Evolutionary conservation across 1,284 basidiomycete genomes (phyloP).

Genomic region (Singerocomus inundabilis): DNA sequence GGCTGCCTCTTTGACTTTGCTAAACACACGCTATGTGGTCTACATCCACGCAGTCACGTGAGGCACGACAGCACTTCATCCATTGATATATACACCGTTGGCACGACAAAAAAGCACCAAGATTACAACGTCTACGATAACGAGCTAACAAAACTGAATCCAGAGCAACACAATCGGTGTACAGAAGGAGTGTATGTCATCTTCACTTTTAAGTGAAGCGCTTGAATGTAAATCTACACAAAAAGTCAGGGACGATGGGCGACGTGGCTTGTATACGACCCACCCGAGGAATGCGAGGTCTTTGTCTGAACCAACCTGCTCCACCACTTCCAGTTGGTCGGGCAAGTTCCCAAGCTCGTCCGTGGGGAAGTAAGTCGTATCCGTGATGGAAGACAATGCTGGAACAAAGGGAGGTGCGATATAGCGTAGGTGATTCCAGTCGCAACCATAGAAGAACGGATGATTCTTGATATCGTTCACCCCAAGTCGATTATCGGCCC

Average conservation of each 20-base stretch:
- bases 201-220: constrained; percentile 52
- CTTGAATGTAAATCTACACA: constrained; percentile 76
- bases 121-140: constrained; percentile 34
- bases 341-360: constrained; percentile 89
- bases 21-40: constrained; percentile 5
- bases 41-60: constrained; percentile 20
- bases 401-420: constrained; percentile 98
- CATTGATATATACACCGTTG: constrained; percentile 21
- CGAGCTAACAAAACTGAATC: constrained; percentile 8
- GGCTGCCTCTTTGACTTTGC: constrained; percentile 6
- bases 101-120: constrained; percentile 17
- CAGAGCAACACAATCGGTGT: background rate
- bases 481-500: constrained; percentile 74
- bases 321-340: constrained; percentile 69
- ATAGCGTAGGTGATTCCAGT: constrained; percentile 87
- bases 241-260: constrained; percentile 9
- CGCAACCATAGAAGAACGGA: constrained; percentile 96
- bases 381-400: constrained; percentile 87
- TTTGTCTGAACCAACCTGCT: constrained; percentile 76
- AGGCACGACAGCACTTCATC: background rate
- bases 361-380: constrained; percentile 96
- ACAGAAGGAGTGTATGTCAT: background rate
- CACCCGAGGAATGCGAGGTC: constrained; percentile 93
- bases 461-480: constrained; percentile 92
- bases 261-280: constrained; percentile 24